These are phyloP conservation scores for Lepiota venenata DNA, from an alignment of 768 basidiomycete genomes.

Conservation along the genomic window DNA sequence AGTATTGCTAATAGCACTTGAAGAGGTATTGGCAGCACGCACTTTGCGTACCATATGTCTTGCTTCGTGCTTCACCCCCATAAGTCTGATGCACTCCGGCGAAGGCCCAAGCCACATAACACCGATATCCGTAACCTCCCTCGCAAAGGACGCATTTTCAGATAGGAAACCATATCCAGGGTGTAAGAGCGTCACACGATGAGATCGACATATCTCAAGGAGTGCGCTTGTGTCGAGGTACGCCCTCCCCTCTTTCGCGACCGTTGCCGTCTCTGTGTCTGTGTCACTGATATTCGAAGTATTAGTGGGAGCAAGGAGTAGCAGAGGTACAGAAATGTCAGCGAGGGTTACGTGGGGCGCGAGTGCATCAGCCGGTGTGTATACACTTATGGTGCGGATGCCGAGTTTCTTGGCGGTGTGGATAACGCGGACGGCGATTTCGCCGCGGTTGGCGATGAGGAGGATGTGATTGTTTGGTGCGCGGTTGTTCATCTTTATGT, in stretches of 20 bases:
- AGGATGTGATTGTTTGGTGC: slow-evolving; percentile 38
- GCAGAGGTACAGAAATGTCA: slow-evolving; percentile 36
- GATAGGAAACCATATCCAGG: slow-evolving; percentile 67
- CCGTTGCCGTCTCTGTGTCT: slow-evolving; percentile 22
- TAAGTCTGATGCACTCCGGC: slow-evolving; percentile 42
- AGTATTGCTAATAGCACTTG: neutral
- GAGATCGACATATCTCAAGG: slow-evolving; percentile 36
- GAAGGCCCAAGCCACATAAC: slow-evolving; percentile 58
- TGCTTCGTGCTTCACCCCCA: slow-evolving; percentile 66
- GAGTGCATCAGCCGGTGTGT: slow-evolving; percentile 54
- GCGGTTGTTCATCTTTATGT: slow-evolving; percentile 10
- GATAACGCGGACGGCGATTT: slow-evolving; percentile 65
- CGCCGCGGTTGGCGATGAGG: slow-evolving; percentile 69
- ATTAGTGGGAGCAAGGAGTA: slow-evolving; percentile 22
- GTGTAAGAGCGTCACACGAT: slow-evolving; percentile 49
- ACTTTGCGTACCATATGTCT: slow-evolving; percentile 49
- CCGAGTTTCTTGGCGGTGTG: slow-evolving; percentile 51
- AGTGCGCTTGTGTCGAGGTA: slow-evolving; percentile 40
- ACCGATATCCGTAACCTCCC: slow-evolving; percentile 39
- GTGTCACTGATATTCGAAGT: neutral
- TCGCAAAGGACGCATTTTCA: slow-evolving; percentile 58
- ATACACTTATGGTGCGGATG: slow-evolving; percentile 53
- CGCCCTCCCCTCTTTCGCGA: slow-evolving; percentile 35
- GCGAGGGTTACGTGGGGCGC: slow-evolving; percentile 58
- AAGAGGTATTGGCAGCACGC: neutral